Evolutionary conservation across 208 protist species (phyloP), one percentile per base, ranked within the genome.

Genomic region (Histomonas meleagridis): DNA sequence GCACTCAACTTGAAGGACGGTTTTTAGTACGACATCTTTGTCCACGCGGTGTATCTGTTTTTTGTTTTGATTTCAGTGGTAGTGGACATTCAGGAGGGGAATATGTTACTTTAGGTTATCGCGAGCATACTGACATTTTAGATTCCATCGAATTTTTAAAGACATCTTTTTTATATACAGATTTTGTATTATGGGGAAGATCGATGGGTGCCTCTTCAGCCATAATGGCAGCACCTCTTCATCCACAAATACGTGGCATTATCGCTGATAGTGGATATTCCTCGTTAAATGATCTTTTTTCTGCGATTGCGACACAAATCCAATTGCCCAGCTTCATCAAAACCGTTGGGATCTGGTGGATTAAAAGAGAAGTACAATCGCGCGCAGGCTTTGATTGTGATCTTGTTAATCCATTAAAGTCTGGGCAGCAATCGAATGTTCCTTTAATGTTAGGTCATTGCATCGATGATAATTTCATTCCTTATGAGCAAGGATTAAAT

Each of bases 151-250:
- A 79, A 51, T 28, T 18, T 9, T 23, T 79, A 32, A 9, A n/a
- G 5, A 4, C 51, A 38, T 5, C 23, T 38, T 38, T 26, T 7
- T 16, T 26, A 38, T 40, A 57, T 35, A 26, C 51, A 16, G 46
- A 51, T 26, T 86, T 86, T 28, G 76, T 46, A 26, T 28, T 86
- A 32, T 86, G 76, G 76, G 76, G 76, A 55, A 51, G 76, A 55
- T 86, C 76, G 18, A 86, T 86, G 76, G 76, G 76, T 35, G 76
- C 76, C 5, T 40, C 76, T 35, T 51, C 76, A 38, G 76, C 76
- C 1, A 14, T 86, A 38, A 14, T 86, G 1, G 55, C 76, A 57
- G 76, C 76, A 38, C 5, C 76, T 38, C 7, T 14, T 18, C 40
- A 57, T 35, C 46, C 7, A 55, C 10, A 7, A 38, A 86, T 86